These are phyloP conservation scores for Straminergon stramineum DNA, from an alignment of 225 moss, liverwort and hornwort genomes.

Conservation along the genomic window DNA sequence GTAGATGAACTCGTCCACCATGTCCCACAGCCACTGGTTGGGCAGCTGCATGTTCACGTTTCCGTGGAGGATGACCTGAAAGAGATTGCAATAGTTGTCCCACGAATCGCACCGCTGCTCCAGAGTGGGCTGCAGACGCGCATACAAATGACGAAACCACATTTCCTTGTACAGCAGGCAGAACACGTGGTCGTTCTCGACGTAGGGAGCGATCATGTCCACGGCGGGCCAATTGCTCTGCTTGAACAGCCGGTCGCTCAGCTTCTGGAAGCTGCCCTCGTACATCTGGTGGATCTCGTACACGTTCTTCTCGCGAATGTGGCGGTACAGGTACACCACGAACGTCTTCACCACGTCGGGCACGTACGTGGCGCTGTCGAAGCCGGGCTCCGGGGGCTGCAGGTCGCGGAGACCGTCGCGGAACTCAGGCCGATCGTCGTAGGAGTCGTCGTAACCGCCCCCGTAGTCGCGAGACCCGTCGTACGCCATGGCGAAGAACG, in stretches of 20 bases:
- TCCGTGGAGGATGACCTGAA: constrained; percentile 94
- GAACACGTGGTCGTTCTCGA: constrained; percentile 98
- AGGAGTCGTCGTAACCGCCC: constrained; percentile 82
- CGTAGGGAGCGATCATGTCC: constrained; percentile 77
- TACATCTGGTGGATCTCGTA: constrained; percentile 99
- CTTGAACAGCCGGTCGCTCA: constrained; percentile 94
- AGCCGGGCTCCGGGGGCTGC: constrained; percentile 80
- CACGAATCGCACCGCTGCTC: constrained; percentile 98
- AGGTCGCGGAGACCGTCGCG: constrained; percentile 90
- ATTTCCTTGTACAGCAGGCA: constrained; percentile 91
- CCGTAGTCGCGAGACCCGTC: constrained; percentile 44
- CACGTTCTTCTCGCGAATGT: constrained; percentile 97
- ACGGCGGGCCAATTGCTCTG: constrained; percentile 94
- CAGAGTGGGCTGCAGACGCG: constrained; percentile 76
- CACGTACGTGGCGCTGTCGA: constrained; percentile 76
- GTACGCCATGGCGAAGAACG: constrained; percentile 27
- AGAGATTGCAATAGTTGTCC: constrained; percentile 97
- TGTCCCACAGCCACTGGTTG: constrained; percentile 99
- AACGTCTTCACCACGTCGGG: constrained; percentile 96
- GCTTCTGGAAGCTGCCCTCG: constrained; percentile 97
- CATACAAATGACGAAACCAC: constrained; percentile 99
- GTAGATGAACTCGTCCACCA: constrained; percentile 99
- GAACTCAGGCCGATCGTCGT: constrained; percentile 97
- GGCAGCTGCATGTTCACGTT: constrained; percentile 99
- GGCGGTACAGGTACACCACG: constrained; percentile 94